Conservation (phyloP, 78 protist species). For the Dictyostelium capitatum region DNA sequence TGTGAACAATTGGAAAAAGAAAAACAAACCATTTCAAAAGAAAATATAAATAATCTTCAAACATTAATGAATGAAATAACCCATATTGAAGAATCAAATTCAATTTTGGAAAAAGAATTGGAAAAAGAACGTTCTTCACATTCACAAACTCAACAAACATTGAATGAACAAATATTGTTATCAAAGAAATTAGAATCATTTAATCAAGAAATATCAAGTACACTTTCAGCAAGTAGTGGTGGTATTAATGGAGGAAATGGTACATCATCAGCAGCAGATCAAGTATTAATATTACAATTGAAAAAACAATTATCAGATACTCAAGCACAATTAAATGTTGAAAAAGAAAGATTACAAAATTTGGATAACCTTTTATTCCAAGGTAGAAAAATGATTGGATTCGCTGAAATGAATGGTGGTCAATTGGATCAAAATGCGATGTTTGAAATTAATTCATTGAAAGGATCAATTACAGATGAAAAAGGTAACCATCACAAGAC, state of each 20-base stretch:
- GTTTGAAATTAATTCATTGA: slow-evolving; percentile 49
- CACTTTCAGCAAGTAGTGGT: background rate
- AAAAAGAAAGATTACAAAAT: slow-evolving; percentile 48
- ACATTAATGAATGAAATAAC: slow-evolving; percentile 74
- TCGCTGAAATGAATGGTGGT: slow-evolving; percentile 45
- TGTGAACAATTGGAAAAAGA: slow-evolving; percentile 70
- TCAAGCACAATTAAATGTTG: slow-evolving; percentile 29
- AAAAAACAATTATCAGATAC: slow-evolving; percentile 59
- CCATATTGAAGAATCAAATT: slow-evolving; percentile 60
- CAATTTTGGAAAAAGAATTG: slow-evolving; percentile 45
- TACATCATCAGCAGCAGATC: background rate
- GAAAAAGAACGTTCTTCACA: slow-evolving; percentile 48
- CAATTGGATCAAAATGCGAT: slow-evolving; percentile 43
- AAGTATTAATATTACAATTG: slow-evolving; percentile 1
- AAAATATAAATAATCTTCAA: slow-evolving; percentile 63
- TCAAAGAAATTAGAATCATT: slow-evolving; percentile 25
- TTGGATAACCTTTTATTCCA: slow-evolving; percentile 55
- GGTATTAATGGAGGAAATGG: too few relatives aligned
- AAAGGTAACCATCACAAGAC: slow-evolving; percentile 62
- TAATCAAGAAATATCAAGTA: slow-evolving; percentile 34
- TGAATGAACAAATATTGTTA: slow-evolving; percentile 17
- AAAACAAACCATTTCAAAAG: slow-evolving; percentile 69
- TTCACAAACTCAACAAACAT: background rate
- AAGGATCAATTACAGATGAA: slow-evolving; percentile 4
- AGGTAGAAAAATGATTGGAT: slow-evolving; percentile 52